Evolutionary conservation across 2,329 filamentous ascomycete genomes (phyloP), one percentile per base, ranked within the genome.

Genomic region (Rutstroemia sydowiana): DNA sequence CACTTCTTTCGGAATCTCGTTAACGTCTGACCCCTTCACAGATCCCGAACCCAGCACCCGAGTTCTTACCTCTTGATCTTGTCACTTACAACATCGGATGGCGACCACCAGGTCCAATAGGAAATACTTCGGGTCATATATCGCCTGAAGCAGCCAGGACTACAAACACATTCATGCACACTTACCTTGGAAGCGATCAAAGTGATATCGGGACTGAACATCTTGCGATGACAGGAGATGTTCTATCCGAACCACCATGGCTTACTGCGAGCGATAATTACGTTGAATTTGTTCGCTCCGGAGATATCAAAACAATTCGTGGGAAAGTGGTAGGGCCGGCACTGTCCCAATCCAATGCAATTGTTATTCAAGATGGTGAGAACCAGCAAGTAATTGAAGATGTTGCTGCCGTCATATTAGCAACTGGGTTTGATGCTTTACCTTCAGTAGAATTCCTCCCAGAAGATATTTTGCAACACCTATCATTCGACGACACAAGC

Each of bases 11-110:
- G 36, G 3, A 21, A 28, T 7, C 5, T 21, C 6, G 7, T 18
- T 30, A 13, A 23, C 41, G n/a, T n/a, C n/a, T n/a, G n/a, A n/a
- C 58, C n/a, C 73, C 69, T 10, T 2, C 72, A 72, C 30, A 65
- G 63, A 28, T 49, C 26, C 52, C 54, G n/a, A 65, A 66, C 2
- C 65, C 74, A 0, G 74, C 76, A 0, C 76, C 83, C 0, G 75
- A 76, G 0, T 91, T 91, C 59, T 66, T 89, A 0, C 88, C 88
- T 0, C 68, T 89, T 7, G 88, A 95, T 64, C 72, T 92, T 40
- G 71, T 76, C 2, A 79, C 87, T 2, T 89, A 87, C 63, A 88
- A 93, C 60, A 68, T 87, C 4, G 75, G 74, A 26, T 79, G 79
- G 50, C 75, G 86, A 5, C 77, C 80, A 0, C 66, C 71, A 0